Evolutionary conservation across 1,284 basidiomycete species (phyloP).

Genomic region (Ganoderma meredithae): DNA sequence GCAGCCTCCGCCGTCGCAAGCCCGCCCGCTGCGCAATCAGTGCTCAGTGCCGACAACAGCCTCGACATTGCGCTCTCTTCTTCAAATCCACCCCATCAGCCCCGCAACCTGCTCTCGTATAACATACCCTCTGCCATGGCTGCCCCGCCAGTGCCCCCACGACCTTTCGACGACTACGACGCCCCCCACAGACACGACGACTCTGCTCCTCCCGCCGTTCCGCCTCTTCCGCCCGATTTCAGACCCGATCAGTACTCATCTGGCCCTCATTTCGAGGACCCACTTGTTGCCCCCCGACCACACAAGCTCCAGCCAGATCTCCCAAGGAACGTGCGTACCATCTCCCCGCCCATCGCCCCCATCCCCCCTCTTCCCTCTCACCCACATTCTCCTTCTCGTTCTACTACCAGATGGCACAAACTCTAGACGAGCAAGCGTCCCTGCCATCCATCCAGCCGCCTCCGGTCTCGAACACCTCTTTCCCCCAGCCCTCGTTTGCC

Average conservation of each 20-base stretch:
- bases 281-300: constrained; percentile 73
- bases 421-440: constrained; percentile 48
- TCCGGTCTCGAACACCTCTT: constrained; percentile 25
- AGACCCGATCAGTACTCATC: constrained; percentile 37
- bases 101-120: background rate
- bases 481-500: constrained; percentile 16
- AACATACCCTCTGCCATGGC: constrained; percentile 28
- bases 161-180: constrained; percentile 40
- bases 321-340: constrained; percentile 64
- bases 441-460: constrained; percentile 26
- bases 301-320: constrained; percentile 67
- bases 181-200: constrained; percentile 14
- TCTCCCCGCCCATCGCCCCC: constrained; percentile 18
- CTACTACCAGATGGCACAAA: constrained; percentile 64
- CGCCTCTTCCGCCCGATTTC: constrained; percentile 52
- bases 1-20: background rate
- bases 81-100: background rate
- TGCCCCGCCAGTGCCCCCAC: constrained; percentile 40
- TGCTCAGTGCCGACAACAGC: constrained; percentile 12
- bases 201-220: constrained; percentile 46
- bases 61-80: constrained; percentile 1
- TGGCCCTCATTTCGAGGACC: constrained; percentile 60
- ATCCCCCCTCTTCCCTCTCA: background rate
- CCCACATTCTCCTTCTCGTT: constrained; percentile 16
- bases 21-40: background rate